These are phyloP conservation scores for Galerina marginata DNA, from an alignment of 768 basidiomycete genomes.

Conservation along the genomic window DNA sequence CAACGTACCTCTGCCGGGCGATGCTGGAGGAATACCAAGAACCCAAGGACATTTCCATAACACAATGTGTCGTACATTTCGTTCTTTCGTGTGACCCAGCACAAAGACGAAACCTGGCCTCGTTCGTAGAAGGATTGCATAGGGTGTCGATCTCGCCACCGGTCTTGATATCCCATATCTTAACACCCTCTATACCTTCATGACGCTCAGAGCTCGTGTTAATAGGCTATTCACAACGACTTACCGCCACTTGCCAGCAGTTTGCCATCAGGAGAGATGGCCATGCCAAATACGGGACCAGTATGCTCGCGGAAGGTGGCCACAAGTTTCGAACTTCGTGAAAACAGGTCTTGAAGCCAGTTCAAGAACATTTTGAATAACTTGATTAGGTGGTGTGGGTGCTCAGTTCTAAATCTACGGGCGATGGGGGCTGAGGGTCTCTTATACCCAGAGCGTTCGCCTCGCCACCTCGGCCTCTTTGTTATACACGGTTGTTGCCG, in stretches of 20 bases:
- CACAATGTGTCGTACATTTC: neutral
- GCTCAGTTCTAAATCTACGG: no score
- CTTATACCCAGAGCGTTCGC: no score
- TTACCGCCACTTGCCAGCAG: conserved; percentile 25
- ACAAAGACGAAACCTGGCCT: neutral
- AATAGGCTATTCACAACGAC: neutral
- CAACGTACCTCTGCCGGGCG: neutral
- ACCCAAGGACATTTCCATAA: neutral
- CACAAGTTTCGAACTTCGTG: neutral
- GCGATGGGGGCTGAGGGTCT: no score
- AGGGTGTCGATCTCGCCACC: neutral
- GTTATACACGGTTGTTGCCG: no score
- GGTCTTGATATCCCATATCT: neutral
- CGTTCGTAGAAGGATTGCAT: neutral
- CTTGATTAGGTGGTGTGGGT: neutral
- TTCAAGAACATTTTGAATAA: neutral
- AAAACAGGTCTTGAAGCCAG: neutral
- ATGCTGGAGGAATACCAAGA: neutral
- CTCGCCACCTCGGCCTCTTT: no score
- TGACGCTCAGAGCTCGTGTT: neutral
- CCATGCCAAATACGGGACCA: conserved; percentile 18
- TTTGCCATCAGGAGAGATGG: conserved; percentile 22
- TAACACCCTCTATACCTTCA: neutral
- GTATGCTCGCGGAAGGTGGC: conserved; percentile 12
- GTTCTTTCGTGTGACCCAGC: neutral